Conservation (phyloP, 2,329 filamentous ascomycete species). For the Verticillium tricorpus region DNA sequence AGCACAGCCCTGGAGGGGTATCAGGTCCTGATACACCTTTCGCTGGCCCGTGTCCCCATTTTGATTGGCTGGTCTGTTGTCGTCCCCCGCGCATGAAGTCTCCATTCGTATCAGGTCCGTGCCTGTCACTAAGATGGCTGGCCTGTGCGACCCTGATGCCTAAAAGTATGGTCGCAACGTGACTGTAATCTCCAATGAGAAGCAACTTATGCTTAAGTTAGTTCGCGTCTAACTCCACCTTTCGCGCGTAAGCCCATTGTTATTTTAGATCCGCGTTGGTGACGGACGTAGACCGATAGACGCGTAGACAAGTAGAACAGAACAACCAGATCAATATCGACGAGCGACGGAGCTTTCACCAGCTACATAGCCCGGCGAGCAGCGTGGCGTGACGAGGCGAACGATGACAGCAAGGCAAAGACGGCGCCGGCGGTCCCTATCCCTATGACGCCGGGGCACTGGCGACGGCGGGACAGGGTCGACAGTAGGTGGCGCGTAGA, state of each 20-base stretch:
- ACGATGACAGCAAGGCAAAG: too few relatives aligned
- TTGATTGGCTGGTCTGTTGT: background rate
- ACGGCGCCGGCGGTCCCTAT: too few relatives aligned
- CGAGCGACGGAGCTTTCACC: background rate
- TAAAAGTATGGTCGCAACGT: background rate
- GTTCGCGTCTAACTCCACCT: background rate
- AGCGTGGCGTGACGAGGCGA: background rate
- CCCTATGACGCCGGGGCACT: too few relatives aligned
- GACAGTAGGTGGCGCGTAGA: too few relatives aligned
- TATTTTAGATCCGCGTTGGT: background rate
- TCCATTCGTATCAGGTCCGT: background rate
- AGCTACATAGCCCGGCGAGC: background rate
- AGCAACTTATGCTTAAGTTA: background rate
- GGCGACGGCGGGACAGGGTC: too few relatives aligned
- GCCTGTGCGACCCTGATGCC: background rate
- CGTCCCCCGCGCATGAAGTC: background rate
- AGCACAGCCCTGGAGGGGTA: background rate
- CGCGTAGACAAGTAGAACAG: background rate
- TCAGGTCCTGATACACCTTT: background rate
- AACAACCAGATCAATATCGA: background rate
- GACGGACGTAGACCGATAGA: background rate
- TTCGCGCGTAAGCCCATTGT: background rate
- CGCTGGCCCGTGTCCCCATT: background rate
- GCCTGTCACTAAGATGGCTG: background rate
- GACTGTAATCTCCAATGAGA: background rate